These are phyloP conservation scores for Phlegmacium glaucopus DNA, from an alignment of 768 basidiomycete genomes.

Conservation along the genomic window DNA sequence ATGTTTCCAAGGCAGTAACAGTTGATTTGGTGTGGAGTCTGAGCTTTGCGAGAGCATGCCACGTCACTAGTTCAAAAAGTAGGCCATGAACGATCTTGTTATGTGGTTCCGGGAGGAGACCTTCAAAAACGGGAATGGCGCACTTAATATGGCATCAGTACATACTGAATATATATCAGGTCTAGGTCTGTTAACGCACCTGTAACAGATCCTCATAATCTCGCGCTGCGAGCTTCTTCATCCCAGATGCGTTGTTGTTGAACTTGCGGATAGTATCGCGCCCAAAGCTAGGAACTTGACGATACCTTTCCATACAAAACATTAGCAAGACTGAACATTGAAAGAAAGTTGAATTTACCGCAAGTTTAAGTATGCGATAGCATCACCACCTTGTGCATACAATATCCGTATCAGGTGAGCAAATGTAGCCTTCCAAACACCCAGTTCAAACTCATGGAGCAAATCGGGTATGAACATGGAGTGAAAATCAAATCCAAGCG, in stretches of 20 bases:
- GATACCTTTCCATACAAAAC: conserved; percentile 2
- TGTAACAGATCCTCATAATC: conserved; percentile 38
- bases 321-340: neutral
- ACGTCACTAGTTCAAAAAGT: conserved; percentile 20
- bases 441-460: conserved; percentile 33
- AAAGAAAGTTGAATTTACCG: conserved; percentile 12
- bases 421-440: conserved; percentile 29
- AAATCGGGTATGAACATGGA: conserved; percentile 26
- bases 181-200: conserved; percentile 11
- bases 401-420: conserved; percentile 27
- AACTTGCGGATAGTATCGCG: conserved; percentile 28
- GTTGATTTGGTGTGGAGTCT: conserved; percentile 30
- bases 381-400: conserved; percentile 9
- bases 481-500: conserved; percentile 21
- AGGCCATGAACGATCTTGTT: conserved; percentile 18
- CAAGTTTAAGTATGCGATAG: conserved; percentile 17
- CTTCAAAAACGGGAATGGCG: conserved; percentile 28
- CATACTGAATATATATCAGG: too few species aligned
- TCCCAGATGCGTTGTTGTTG: neutral
- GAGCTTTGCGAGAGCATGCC: conserved; percentile 32
- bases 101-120: conserved; percentile 25
- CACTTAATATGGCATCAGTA: conserved; percentile 13
- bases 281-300: conserved; percentile 20
- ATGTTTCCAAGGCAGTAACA: conserved; percentile 13
- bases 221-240: conserved; percentile 25